These are phyloP conservation scores for Pyracantha coccinea DNA, from an alignment of 331 rosid genomes.

Conservation along the genomic window DNA sequence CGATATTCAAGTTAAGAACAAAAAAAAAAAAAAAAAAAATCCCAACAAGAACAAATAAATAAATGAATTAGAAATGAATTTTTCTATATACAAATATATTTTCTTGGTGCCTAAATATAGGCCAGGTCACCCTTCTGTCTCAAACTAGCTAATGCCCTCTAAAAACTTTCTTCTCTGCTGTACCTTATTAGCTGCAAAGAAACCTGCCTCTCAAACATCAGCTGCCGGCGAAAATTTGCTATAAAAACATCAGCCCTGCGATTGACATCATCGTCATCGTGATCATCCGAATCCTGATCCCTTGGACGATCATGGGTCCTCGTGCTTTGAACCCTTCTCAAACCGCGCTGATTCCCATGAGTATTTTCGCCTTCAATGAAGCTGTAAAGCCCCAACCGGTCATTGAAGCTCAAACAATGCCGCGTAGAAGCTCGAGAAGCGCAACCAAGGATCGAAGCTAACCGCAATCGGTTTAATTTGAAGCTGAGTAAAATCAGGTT, in stretches of 20 bases:
- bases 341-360: background rate
- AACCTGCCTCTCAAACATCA: conserved; percentile 37
- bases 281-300: background rate
- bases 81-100: background rate
- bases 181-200: conserved; percentile 28
- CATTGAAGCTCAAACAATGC: conserved; percentile 19
- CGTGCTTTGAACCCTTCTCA: conserved; percentile 12
- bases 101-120: background rate
- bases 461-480: background rate
- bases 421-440: background rate
- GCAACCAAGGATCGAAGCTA: background rate
- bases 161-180: conserved; percentile 5
- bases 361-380: conserved; percentile 20
- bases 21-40: background rate
- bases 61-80: background rate
- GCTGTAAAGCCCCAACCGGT: background rate
- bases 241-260: conserved; percentile 57
- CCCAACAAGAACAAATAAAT: background rate
- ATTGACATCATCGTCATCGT: conserved; percentile 42
- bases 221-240: conserved; percentile 35
- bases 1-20: background rate
- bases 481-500: conserved; percentile 8
- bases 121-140: background rate
- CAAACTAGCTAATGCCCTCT: background rate
- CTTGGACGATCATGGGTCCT: background rate